Base-by-base conservation (phyloP, 352 stramenopile species). In the Pythium utonaiense region DNA sequence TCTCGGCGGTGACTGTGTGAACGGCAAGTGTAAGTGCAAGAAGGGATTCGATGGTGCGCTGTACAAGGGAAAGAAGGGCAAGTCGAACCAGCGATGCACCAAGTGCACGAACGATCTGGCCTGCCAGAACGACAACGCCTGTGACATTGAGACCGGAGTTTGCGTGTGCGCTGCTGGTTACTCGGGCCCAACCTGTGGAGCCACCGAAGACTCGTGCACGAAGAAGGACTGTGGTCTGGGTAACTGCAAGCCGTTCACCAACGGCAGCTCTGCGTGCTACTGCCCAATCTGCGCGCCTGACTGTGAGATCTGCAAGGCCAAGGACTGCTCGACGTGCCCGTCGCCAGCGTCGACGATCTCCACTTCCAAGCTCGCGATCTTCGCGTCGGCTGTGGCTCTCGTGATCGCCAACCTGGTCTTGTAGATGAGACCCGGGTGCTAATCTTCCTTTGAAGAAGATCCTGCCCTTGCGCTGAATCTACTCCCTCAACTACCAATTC, bases 31-130 rank as follows among this genome's bases (percentile, higher is more conserved):
- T 34, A 68, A 70, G 36, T 85, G 75, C 38, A 78, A 77, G 28
- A 69, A 68, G 21, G 73, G 73, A 4, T 85, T 66, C 36, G 66
- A 79, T 21, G 75, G 73, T 48, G 77, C 75, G 44, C 53, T 60
- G 57, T 71, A 74, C 70, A 76, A 80, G 54, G 64, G 62, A 49
- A 78, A 81, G 53, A 68, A 78, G 54, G 73, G 70, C 38, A 78
- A 74, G 49, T 5, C 67, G n/a, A 74, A 83, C 66, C 41, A 63
- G 52, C 71, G 71, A 40, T 79, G 71, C 61, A 63, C 66, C 44
- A 72, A 72, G 57, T 79, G 71, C 63, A 76, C 69, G 49, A 73
- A 56, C 47, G 63, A 79, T 22, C 40, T 56, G 7, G 71, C 59
- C 16, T 79, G 71, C 64, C 65, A 76, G 53, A 79, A 78, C 55